phyloP scores from a whole-genome alignment of 441 rosid genomes.

The Mallotus japonicus region DNA sequence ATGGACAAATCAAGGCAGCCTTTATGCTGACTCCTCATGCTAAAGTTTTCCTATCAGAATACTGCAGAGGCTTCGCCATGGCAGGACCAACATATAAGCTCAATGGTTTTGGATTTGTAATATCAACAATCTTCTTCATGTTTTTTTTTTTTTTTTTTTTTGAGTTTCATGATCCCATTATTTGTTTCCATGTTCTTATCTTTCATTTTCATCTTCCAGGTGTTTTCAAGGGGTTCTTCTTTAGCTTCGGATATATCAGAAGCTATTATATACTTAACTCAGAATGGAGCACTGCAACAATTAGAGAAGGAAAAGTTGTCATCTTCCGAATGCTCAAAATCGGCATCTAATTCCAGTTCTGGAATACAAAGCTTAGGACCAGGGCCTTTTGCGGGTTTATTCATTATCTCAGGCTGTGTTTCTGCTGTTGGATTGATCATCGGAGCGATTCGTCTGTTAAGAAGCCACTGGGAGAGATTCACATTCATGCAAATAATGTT shows the following conservation, averaged over 20 bases:
- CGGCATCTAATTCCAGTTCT: neutral
- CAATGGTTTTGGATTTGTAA: conserved; percentile 18
- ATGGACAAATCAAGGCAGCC: neutral
- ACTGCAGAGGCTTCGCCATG: neutral
- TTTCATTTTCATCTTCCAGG: neutral
- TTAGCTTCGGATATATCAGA: conserved; percentile 7
- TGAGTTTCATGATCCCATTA: neutral
- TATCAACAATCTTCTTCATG: neutral
- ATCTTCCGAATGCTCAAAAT: neutral
- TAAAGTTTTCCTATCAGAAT: conserved; percentile 2
- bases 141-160: too few species aligned
- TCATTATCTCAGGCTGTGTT: conserved; percentile 1
- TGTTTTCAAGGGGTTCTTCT: conserved; percentile 1
- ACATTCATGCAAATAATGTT: neutral
- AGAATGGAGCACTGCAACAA: conserved; percentile 10
- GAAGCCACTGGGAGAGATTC: neutral
- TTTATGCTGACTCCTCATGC: conserved; percentile 15
- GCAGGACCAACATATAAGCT: conserved; percentile 16
- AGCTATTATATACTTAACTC: conserved; percentile 3
- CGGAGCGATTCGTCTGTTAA: neutral
- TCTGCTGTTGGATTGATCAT: conserved; percentile 1
- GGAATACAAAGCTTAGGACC: conserved; percentile 2
- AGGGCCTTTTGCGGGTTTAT: neutral
- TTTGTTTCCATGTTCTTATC: neutral
- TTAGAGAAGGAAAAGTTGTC: neutral